Percentiles rank a stretch among this genome's conserved stretches.
phyloP scores from a whole-genome alignment of 768 basidiomycete genomes.

The Mycena latifolia region DNA sequence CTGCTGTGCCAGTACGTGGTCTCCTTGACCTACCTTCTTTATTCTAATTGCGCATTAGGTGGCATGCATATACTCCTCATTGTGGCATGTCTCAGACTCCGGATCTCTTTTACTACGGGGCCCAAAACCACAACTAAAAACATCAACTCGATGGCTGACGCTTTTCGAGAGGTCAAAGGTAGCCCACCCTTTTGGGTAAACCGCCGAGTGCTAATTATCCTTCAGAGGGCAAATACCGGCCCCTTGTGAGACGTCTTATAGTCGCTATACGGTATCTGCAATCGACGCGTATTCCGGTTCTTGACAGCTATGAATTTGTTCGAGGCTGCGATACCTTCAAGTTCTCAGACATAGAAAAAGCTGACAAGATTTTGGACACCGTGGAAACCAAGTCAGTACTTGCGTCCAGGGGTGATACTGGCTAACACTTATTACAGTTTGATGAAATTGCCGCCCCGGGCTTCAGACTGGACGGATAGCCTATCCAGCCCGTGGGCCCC shows the following conservation, averaged over 20 bases:
- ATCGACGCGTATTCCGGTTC: not conserved
- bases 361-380: not conserved
- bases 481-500: not conserved
- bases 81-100: conserved; percentile 3
- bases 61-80: not conserved
- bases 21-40: not conserved
- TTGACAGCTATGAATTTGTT: not conserved
- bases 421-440: too few relatives aligned
- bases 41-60: not conserved
- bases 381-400: not conserved
- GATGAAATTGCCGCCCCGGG: not conserved
- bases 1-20: not conserved
- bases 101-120: not conserved
- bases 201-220: not conserved
- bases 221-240: conserved; percentile 2
- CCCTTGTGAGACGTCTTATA: not conserved
- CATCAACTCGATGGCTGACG: not conserved
- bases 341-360: not conserved
- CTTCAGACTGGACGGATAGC: conserved; percentile 4
- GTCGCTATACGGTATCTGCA: not conserved
- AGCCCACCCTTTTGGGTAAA: not conserved
- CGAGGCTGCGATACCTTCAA: not conserved
- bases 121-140: not conserved
- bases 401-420: too few relatives aligned
- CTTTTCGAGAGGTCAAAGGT: conserved; percentile 5